Evolutionary conservation across 768 basidiomycete genomes (phyloP), one percentile per base, ranked within the genome.

Genomic region (Strobilomyces dryophilus): DNA sequence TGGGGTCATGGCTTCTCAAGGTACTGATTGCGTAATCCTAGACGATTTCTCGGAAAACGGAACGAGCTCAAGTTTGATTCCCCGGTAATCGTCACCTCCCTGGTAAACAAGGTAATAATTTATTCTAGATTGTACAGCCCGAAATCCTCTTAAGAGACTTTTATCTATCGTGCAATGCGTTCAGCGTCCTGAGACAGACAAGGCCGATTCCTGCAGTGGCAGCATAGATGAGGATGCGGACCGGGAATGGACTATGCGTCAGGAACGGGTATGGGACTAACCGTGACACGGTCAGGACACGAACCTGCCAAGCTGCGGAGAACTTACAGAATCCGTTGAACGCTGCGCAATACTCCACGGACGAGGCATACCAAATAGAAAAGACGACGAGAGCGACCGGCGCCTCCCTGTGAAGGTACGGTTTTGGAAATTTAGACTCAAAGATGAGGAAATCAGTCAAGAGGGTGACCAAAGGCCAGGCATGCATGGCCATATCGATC

Each of bases 191-290:
- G 63, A 92, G 86, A 7, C 79, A 43, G 8, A 26, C 47, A 4
- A 48, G 3, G 26, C 8, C n/a, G 10, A 48, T 20, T 1, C 71
- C 48, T 0, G 78, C 74, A 1, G 79, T 76, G 5, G 68, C 75
- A 29, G 62, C 61, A 69, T 92, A 93, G 36, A 92, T 88, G 7
- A 65, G 69, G 15, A 84, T 55, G n/a, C 89, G 78, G 32, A 74
- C 68, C 8, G 62, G 57, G 21, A 83, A 70, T 0, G 80, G 71
- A 62, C 78, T 84, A 20, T 83, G 57, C 0, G 82, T 88, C 53
- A 93, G 73, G 72, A 93, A 92, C 0, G 91, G 91, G 68, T 93
- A 92, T 26, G 90, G 88, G 73, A 91, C 87, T 87, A 53, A 1
- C 4, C 39, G 31, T 11, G 26, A 48, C 5, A 20, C 18, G n/a